Base-by-base conservation (phyloP, 163 green algal genomes). In the Scenedesmus sp. region DNA sequence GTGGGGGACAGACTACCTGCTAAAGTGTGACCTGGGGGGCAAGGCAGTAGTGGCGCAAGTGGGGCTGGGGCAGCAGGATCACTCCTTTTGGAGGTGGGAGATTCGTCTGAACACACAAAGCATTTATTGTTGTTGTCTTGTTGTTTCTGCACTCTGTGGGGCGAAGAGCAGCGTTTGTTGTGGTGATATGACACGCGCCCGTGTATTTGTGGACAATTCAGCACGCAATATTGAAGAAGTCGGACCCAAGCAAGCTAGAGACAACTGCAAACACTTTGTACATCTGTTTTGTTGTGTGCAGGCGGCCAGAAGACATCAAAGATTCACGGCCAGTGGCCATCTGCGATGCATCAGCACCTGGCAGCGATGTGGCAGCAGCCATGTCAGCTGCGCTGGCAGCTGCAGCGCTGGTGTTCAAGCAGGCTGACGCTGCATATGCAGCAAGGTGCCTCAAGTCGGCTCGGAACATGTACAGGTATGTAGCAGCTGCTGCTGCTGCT, bases 1-100 rank as follows among this genome's bases (percentile, higher is more conserved):
- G 82, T 97, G 94, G 95, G 94, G 93, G 60, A 92, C 90, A 18
- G 96, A 98, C 87, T 98, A 97, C 93, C 84, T 98, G 77, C 70
- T 96, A 4, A 97, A 97, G 83, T 91, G 91, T 52, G 66, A 94
- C 55, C 5, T 54, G 12, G 84, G 84, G 1, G 74, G 56, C 59
- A 84, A 82, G 13, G 20, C 60, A 3, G 77, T 88, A 23, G 77
- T 88, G 52, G 84, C 46, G 18, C 90, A 93, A 52, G 90, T 93
- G 9, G 84, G 84, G 34, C 60, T 82, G 5, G 90, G 90, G 10
- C 46, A 86, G 54, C 46, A 87, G 13, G 90, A 93, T 54, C 88
- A 92, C 77, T 15, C 2, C 7, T 81, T 88, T 52, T 92, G 89
- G 89, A 70, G 76, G 76, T 84, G 26, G 3, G 76, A 5, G 1